A percentile compares a stretch with the other conserved stretches of the same genome.
These are phyloP conservation scores for Bipolaris zeicola DNA, from an alignment of 2,329 filamentous ascomycete species.

Conservation along the genomic window DNA sequence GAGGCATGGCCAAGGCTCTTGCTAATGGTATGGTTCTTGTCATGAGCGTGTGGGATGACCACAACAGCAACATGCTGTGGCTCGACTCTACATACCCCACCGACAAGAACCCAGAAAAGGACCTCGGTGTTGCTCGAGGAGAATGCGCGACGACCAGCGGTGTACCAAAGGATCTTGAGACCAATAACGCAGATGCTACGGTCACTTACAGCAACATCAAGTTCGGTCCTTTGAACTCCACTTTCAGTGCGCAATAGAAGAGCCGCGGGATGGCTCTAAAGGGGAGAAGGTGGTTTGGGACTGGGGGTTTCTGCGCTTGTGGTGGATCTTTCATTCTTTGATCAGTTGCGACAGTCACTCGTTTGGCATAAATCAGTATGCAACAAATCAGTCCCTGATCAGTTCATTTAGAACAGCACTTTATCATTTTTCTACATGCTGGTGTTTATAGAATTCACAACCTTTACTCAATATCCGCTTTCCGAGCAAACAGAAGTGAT, in stretches of 20 bases:
- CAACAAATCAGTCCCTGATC: neutral
- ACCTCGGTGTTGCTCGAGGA: slow-evolving; percentile 42
- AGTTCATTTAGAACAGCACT: neutral
- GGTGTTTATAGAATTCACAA: neutral
- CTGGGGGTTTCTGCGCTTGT: neutral
- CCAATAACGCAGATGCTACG: slow-evolving; percentile 24
- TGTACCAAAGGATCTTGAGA: slow-evolving; percentile 38
- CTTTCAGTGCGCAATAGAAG: slow-evolving; percentile 21
- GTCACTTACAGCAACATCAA: slow-evolving; percentile 40
- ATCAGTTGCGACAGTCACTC: neutral
- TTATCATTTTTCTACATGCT: neutral
- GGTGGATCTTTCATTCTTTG: neutral
- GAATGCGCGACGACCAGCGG: slow-evolving; percentile 34
- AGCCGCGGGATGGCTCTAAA: neutral
- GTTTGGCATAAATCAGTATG: neutral
- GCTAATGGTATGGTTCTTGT: slow-evolving; percentile 66
- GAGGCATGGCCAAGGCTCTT: slow-evolving; percentile 61
- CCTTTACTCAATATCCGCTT: neutral
- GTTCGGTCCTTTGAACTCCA: slow-evolving; percentile 39
- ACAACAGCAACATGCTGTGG: slow-evolving; percentile 73
- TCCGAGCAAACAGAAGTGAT: too few relatives aligned
- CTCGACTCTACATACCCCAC: slow-evolving; percentile 69
- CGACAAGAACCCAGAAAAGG: slow-evolving; percentile 31
- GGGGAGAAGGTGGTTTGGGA: neutral
- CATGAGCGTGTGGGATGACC: slow-evolving; percentile 68